Evolutionary conservation across 2,329 filamentous ascomycete genomes (phyloP).

Genomic region (Sordariomycetes sp.): DNA sequence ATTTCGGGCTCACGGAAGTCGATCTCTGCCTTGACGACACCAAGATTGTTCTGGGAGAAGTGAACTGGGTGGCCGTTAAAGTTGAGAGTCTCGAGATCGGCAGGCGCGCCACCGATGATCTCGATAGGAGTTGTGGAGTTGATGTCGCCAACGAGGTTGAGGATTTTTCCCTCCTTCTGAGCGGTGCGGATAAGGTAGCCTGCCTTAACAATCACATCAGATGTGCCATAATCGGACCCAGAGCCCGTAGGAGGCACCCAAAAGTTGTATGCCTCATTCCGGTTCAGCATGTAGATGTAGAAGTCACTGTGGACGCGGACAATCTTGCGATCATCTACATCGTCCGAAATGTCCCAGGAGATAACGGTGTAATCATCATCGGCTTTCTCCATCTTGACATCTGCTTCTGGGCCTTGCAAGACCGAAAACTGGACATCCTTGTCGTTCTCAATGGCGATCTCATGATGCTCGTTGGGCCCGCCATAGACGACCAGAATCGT

Average conservation of each 20-base stretch:
- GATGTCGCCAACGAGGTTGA: constrained; percentile 12
- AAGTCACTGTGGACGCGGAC: constrained; percentile 37
- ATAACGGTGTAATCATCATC: constrained; percentile 9
- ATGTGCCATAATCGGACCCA: constrained; percentile 8
- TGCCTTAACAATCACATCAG: constrained; percentile 12
- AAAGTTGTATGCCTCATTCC: constrained; percentile 14
- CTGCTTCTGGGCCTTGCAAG: constrained; percentile 11
- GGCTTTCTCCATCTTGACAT: constrained; percentile 5
- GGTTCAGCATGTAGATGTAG: constrained; percentile 43
- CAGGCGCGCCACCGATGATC: constrained; percentile 11
- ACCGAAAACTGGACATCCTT: constrained; percentile 1
- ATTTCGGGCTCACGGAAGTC: constrained; percentile 8
- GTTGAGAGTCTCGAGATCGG: constrained; percentile 6
- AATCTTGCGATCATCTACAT: constrained; percentile 33
- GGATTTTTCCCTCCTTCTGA: constrained; percentile 6
- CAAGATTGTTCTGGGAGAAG: constrained; percentile 8
- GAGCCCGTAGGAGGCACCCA: constrained; percentile 10
- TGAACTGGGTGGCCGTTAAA: constrained; percentile 10
- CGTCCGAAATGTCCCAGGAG: constrained; percentile 39
- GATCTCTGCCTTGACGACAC: constrained; percentile 10
- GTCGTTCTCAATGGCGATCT: constrained; percentile 31
- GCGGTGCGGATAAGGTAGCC: constrained; percentile 13
- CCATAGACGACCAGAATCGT: constrained; percentile 53
- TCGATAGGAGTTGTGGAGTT: constrained; percentile 12
- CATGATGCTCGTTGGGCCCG: constrained; percentile 48